Evolutionary conservation across 2,329 filamentous ascomycete species (phyloP), one percentile per base, ranked within the genome.

Genomic region (Claviceps humidiphila): DNA sequence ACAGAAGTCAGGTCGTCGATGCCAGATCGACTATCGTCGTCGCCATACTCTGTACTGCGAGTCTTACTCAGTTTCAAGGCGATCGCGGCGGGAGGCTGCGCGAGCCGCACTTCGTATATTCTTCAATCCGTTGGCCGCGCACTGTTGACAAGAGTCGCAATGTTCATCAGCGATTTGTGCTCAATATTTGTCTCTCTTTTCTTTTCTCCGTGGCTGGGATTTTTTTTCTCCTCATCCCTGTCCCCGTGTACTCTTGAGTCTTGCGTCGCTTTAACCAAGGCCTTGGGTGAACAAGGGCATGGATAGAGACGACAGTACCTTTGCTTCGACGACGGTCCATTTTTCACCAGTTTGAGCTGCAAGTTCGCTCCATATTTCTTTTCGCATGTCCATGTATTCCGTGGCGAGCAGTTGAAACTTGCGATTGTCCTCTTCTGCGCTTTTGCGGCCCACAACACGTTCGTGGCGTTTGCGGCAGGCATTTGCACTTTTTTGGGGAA

Each of bases 391-490:
- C 78, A 89, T 87, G 68, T 95, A 95, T 63, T 86, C 84, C 64
- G 79, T 80, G 40, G 87, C 85, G 42, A 95, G 72, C 9, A 75
- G 74, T 64, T 91, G 85, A 24, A 90, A 73, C 71, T 87, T 87
- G 58, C 82, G 74, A 20, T 78, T 78, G 60, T 91, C 86, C 84
- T 90, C 85, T 60, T 88, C 84, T 47, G 82, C 79, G 53, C 82
- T 81, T 63, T 76, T 77, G 58, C 84, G 81, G 69, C 91, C 85
- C 75, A 91, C 83, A 58, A 95, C 71, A 42, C 89, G 78, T 69
- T 95, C 89, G 61, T 94, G 88, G 52, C 89, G 81, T 71, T 95
- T 95, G 57, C 89, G 86, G 69, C 89, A 95, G 17, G 89, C 89
- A 65, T 93, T 93, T 54, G 84, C 72, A 8, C 80, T 81, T 72